Percentiles rank a stretch among this genome's conserved stretches.
phyloP scores from a whole-genome alignment of 805 yeast species.

The Pichia manshurica region DNA sequence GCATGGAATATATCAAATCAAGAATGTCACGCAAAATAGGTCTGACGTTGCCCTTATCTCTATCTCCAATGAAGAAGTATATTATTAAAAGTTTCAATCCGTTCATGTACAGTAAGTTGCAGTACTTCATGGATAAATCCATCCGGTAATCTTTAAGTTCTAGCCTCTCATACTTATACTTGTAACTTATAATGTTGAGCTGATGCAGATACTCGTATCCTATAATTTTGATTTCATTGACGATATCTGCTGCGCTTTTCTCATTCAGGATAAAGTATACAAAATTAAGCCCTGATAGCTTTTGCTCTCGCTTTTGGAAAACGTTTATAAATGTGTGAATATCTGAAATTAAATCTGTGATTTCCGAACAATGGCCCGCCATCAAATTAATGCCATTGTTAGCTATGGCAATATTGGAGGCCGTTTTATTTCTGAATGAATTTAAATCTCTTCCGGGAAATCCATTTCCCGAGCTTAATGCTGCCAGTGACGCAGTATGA shows the following conservation, averaged over 20 bases:
- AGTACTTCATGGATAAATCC: conserved; percentile 13
- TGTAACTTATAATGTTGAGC: not conserved
- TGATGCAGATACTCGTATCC: conserved; percentile 4
- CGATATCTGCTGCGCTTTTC: not conserved
- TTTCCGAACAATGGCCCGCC: conserved; percentile 10
- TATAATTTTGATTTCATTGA: not conserved
- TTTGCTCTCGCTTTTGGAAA: not conserved
- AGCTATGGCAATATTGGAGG: conserved; percentile 2
- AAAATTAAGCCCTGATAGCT: conserved; percentile 11
- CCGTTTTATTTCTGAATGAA: no score
- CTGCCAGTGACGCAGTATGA: conserved; percentile 8
- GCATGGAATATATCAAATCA: conserved; percentile 12
- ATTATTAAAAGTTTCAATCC: conserved; percentile 8
- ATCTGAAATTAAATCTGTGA: not conserved
- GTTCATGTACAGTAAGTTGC: conserved; percentile 7
- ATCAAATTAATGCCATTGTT: conserved; percentile 6
- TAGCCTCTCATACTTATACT: conserved; percentile 3
- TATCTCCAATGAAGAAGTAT: conserved; percentile 8
- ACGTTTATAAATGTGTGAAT: not conserved
- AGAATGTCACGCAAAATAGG: conserved; percentile 7
- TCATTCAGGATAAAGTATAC: conserved; percentile 8
- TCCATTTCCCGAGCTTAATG: conserved; percentile 10
- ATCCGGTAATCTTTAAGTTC: conserved; percentile 7
- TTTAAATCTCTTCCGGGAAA: not conserved
- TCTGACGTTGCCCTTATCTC: not conserved